phyloP scores from a whole-genome alignment of 768 basidiomycete species.

The Boletus rufocinnamomeus region DNA sequence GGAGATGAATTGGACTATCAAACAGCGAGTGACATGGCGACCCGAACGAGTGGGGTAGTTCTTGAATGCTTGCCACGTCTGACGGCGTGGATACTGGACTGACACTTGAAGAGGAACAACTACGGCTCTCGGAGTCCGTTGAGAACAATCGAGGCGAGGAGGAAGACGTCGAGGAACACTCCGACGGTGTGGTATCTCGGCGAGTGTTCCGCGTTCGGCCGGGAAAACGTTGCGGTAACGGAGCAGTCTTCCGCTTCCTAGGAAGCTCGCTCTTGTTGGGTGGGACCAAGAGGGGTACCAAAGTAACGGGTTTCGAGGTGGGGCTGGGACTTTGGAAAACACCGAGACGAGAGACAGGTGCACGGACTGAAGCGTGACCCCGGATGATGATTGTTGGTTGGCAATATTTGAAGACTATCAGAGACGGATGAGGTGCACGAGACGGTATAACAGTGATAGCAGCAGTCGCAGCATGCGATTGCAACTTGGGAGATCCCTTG shows the following conservation, averaged over 20 bases:
- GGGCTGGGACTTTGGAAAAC: conserved; percentile 5
- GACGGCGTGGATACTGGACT: conserved; percentile 4
- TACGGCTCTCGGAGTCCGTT: conserved; percentile 1
- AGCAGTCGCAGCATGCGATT: conserved; percentile 14
- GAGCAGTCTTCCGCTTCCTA: conserved; percentile 4
- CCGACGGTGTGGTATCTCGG: conserved; percentile 9
- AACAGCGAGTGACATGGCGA: not conserved
- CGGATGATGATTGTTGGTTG: not conserved
- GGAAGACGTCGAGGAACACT: conserved; percentile 10
- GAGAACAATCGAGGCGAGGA: conserved; percentile 6
- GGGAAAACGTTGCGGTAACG: conserved; percentile 12
- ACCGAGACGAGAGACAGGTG: not conserved
- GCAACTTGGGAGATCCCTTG: not conserved
- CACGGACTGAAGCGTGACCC: not conserved
- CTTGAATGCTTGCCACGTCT: not conserved
- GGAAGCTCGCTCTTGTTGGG: not conserved
- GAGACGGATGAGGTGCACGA: conserved; percentile 22
- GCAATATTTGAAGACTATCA: not conserved
- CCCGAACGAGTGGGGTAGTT: not conserved
- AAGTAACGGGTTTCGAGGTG: conserved; percentile 7
- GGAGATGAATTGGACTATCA: not conserved
- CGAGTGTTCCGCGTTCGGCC: not conserved
- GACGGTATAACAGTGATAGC: conserved; percentile 21
- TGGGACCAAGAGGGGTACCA: conserved; percentile 3
- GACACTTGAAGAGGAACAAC: conserved; percentile 4